Conservation (phyloP, 352 stramenopile genomes). For the Vaucheria bursata region DNA sequence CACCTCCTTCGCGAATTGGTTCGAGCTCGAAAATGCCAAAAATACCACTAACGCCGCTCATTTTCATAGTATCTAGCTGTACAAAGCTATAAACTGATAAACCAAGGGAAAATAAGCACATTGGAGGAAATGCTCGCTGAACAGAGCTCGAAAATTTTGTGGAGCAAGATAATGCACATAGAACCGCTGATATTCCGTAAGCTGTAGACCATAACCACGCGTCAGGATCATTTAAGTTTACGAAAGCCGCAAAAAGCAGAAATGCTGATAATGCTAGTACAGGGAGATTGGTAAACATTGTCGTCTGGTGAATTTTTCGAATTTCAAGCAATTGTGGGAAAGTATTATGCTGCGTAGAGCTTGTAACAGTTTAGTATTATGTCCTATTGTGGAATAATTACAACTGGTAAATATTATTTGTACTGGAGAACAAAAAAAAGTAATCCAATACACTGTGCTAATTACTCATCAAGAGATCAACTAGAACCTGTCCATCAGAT, state of each 20-base stretch:
- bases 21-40: not conserved
- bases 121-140: not conserved
- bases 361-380: no score
- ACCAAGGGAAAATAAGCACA: not conserved
- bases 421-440: no score
- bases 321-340: no score
- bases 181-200: not conserved
- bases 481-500: no score
- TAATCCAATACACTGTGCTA: no score
- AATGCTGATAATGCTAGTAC: not conserved
- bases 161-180: not conserved
- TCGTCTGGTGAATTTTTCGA: no score
- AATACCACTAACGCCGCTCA: not conserved
- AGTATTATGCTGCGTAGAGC: no score
- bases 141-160: not conserved
- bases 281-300: no score
- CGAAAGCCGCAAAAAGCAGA: not conserved
- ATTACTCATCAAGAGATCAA: no score
- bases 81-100: not conserved
- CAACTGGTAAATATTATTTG: no score
- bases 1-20: not conserved
- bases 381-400: no score
- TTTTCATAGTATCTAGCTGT: not conserved
- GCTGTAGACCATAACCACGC: not conserved
- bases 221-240: not conserved